A percentile compares a stretch with the other conserved stretches of the same genome.
phyloP scores from a whole-genome alignment of 2,329 filamentous ascomycete species.

The Alternaria alternata region DNA sequence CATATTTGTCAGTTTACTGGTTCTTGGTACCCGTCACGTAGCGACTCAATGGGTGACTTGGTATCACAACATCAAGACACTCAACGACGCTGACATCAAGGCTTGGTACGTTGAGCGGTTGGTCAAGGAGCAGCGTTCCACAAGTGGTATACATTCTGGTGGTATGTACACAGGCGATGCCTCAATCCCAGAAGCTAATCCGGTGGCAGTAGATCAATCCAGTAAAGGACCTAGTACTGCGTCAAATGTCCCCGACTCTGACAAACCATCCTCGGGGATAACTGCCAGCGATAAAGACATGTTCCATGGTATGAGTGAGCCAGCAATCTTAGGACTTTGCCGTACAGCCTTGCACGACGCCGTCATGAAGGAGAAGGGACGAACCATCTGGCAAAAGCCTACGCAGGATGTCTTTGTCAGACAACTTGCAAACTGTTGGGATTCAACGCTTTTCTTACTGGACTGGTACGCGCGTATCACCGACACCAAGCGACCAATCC shows the following conservation, averaged over 20 bases:
- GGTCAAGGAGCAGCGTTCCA: conserved; percentile 22
- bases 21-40: conserved; percentile 63
- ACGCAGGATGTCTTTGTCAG: conserved; percentile 58
- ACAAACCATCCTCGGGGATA: conserved; percentile 38
- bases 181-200: conserved; percentile 5
- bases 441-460: conserved; percentile 62
- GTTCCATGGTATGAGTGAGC: conserved; percentile 57
- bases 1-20: conserved; percentile 60
- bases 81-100: conserved; percentile 61
- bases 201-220: conserved; percentile 21
- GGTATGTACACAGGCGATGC: conserved; percentile 19
- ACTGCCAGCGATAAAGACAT: conserved; percentile 45
- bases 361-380: conserved; percentile 56
- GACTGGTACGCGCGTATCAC: conserved; percentile 62
- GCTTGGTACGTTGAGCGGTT: conserved; percentile 57
- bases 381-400: conserved; percentile 54
- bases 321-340: conserved; percentile 58
- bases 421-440: conserved; percentile 61
- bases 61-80: conserved; percentile 60
- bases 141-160: neutral
- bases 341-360: conserved; percentile 57
- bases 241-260: conserved; percentile 37
- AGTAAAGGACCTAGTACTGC: conserved; percentile 35
- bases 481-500: conserved; percentile 59
- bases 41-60: conserved; percentile 68